Percentiles rank a stretch among this genome's conserved stretches.
These are phyloP conservation scores for Fistulinella prunicolor DNA, from an alignment of 768 basidiomycete species.

Conservation along the genomic window DNA sequence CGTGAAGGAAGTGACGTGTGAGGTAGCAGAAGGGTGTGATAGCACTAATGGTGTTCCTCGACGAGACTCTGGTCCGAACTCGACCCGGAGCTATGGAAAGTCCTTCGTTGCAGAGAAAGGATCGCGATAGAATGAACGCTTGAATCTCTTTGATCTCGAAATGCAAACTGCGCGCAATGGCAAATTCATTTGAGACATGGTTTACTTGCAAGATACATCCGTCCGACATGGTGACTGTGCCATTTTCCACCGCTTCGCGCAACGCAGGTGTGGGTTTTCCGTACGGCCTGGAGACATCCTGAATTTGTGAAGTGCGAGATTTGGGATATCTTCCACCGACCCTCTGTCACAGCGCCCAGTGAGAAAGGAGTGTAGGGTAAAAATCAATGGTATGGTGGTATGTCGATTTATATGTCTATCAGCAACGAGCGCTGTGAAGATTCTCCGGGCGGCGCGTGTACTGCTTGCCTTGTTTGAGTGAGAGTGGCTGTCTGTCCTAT, in stretches of 20 bases:
- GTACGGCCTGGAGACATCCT: conserved; percentile 60
- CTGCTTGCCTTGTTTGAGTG: conserved; percentile 5
- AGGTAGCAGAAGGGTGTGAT: conserved; percentile 81
- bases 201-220: conserved; percentile 61
- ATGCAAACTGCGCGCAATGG: conserved; percentile 65
- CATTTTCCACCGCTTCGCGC: conserved; percentile 60
- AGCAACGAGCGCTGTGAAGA: conserved; percentile 63
- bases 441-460: conserved; percentile 34
- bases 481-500: conserved; percentile 21
- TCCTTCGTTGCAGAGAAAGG: conserved; percentile 77
- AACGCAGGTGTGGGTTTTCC: conserved; percentile 68
- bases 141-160: conserved; percentile 80
- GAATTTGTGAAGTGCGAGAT: conserved; percentile 58
- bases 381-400: neutral
- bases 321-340: conserved; percentile 49
- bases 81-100: conserved; percentile 50
- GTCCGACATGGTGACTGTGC: conserved; percentile 66
- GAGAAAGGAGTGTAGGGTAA: conserved; percentile 51
- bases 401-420: conserved; percentile 55
- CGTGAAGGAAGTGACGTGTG: conserved; percentile 69
- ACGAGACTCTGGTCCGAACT: conserved; percentile 39
- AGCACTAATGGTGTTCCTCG: conserved; percentile 47
- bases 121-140: conserved; percentile 69
- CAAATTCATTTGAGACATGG: conserved; percentile 65
- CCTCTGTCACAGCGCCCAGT: conserved; percentile 59